Evolutionary conservation across 2,329 filamentous ascomycete genomes (phyloP).

Genomic region (Ophiostoma ulmi): DNA sequence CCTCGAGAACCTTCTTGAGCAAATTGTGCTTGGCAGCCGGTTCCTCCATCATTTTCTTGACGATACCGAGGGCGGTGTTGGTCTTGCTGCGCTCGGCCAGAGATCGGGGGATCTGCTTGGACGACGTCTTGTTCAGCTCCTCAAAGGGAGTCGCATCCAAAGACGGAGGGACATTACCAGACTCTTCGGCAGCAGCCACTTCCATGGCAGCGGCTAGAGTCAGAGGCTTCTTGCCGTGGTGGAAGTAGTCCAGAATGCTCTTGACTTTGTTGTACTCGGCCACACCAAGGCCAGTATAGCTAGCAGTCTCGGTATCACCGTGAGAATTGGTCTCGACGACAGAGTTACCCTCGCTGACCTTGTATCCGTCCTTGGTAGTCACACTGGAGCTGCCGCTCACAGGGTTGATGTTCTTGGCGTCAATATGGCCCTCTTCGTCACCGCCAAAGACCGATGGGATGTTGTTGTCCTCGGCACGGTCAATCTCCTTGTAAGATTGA

Average conservation of each 20-base stretch:
- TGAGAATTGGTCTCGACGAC: not conserved
- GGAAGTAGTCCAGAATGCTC: conserved; percentile 1
- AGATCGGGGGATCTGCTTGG: not conserved
- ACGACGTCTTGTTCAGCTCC: not conserved
- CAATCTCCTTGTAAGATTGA: not conserved
- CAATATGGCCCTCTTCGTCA: not conserved
- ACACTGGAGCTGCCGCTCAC: not conserved
- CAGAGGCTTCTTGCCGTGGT: conserved; percentile 10
- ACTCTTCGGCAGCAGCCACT: not conserved
- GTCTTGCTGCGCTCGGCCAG: not conserved
- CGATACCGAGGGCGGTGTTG: not conserved
- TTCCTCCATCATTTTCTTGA: conserved; percentile 9
- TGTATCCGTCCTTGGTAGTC: not conserved
- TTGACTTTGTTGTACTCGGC: conserved; percentile 1
- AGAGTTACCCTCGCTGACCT: not conserved
- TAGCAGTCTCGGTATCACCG: not conserved
- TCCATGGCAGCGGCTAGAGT: not conserved
- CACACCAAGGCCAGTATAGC: conserved; percentile 9
- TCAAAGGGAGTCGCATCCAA: not conserved
- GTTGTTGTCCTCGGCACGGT: not conserved
- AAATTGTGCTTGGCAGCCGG: not conserved
- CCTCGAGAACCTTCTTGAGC: not conserved
- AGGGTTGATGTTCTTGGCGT: conserved; percentile 1
- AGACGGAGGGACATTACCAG: not conserved
- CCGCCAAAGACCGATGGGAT: not conserved